These are phyloP conservation scores for Narthecium ossifragum DNA, from an alignment of 106 monocot species.

Conservation along the genomic window DNA sequence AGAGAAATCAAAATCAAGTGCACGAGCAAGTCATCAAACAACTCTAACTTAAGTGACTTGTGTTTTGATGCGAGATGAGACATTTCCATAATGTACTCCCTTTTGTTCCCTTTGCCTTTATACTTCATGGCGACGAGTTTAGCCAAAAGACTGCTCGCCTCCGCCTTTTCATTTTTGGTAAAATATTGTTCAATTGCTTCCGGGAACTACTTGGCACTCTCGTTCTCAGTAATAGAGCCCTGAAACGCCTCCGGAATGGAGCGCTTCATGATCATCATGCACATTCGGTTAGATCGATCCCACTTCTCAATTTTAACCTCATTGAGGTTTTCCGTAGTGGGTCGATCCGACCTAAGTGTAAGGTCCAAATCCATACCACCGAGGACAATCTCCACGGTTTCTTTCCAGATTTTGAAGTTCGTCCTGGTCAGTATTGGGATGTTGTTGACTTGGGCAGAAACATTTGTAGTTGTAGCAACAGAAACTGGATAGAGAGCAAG, in stretches of 20 bases:
- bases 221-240: neutral
- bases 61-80: slow-evolving; percentile 15
- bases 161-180: slow-evolving; percentile 10
- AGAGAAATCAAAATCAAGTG: slow-evolving; percentile 7
- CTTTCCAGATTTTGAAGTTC: neutral
- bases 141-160: slow-evolving; percentile 1
- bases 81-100: slow-evolving; percentile 15
- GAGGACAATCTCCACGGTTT: neutral
- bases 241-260: slow-evolving; percentile 1
- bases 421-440: neutral
- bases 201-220: slow-evolving; percentile 4
- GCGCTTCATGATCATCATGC: slow-evolving; percentile 5
- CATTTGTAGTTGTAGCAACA: neutral
- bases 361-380: neutral
- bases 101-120: slow-evolving; percentile 5
- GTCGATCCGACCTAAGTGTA: neutral
- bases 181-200: neutral
- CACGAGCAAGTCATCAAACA: slow-evolving; percentile 3
- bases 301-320: no score
- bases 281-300: slow-evolving; percentile 6
- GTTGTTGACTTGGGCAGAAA: neutral
- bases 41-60: slow-evolving; percentile 5
- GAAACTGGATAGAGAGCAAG: neutral
- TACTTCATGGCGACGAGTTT: no score
- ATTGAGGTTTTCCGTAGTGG: neutral